Evolutionary conservation across 2,329 filamentous ascomycete genomes (phyloP).

Genomic region (Pseudovirgaria hyperparasitica): DNA sequence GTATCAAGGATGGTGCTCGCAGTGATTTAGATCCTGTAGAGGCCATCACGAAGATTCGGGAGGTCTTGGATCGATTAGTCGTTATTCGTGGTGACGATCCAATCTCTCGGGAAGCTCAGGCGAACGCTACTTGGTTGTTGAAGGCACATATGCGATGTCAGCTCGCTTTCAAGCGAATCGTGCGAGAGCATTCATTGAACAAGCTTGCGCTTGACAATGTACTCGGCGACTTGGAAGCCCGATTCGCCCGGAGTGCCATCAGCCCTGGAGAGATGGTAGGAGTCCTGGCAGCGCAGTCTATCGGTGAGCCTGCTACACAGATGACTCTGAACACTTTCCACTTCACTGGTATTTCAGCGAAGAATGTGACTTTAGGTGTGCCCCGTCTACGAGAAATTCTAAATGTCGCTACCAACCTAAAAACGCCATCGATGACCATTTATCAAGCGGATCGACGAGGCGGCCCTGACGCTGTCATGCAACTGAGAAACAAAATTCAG

Average conservation of each 20-base stretch:
- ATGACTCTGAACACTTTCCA: constrained; percentile 99
- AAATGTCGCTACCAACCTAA: constrained; percentile 95
- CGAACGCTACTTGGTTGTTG: constrained; percentile 80
- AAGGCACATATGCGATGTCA: constrained; percentile 84
- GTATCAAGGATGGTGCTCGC: constrained; percentile 70
- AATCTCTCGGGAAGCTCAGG: constrained; percentile 75
- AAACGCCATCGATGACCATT: constrained; percentile 94
- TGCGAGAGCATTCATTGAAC: constrained; percentile 73
- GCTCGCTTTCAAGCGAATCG: constrained; percentile 84
- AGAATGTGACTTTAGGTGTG: constrained; percentile 98
- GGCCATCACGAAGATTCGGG: constrained; percentile 67
- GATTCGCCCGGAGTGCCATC: constrained; percentile 75
- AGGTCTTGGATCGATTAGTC: constrained; percentile 62
- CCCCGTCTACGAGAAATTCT: constrained; percentile 99
- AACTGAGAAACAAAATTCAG: constrained; percentile 81
- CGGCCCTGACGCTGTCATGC: constrained; percentile 51
- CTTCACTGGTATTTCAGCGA: constrained; percentile 98
- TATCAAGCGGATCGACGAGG: constrained; percentile 64
- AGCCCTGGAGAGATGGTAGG: constrained; percentile 98
- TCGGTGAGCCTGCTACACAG: constrained; percentile 95
- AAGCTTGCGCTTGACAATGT: constrained; percentile 89
- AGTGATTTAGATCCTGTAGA: constrained; percentile 85
- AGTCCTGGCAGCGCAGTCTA: constrained; percentile 93
- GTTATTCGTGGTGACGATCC: constrained; percentile 77
- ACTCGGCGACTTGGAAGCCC: constrained; percentile 76